phyloP scores from a whole-genome alignment of 2,329 filamentous ascomycete species.

The Eutypella sp. region DNA sequence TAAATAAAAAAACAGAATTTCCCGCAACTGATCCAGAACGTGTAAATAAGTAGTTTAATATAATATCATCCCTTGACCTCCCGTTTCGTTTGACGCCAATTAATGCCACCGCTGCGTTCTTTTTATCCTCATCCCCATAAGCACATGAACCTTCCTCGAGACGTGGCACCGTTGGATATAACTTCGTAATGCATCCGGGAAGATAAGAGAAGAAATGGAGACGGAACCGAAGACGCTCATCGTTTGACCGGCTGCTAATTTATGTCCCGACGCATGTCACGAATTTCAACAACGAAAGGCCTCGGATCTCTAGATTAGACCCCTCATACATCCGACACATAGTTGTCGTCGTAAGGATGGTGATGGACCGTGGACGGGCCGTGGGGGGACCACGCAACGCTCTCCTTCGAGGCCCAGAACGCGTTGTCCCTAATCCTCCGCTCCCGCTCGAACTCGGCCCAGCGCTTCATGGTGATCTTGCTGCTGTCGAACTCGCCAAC shows the following conservation, averaged over 20 bases:
- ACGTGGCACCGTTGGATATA: no score
- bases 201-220: no score
- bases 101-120: not conserved
- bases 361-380: constrained; percentile 15
- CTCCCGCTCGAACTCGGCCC: constrained; percentile 87
- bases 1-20: no score
- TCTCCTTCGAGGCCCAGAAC: constrained; percentile 52
- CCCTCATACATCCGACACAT: constrained; percentile 48
- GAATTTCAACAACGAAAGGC: constrained; percentile 1
- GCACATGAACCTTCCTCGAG: no score
- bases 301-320: not conserved
- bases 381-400: constrained; percentile 42
- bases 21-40: no score
- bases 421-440: constrained; percentile 42
- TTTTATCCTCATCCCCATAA: no score
- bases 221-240: no score
- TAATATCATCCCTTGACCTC: no score
- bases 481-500: constrained; percentile 97
- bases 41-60: no score
- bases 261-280: no score
- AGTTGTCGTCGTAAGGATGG: constrained; percentile 51
- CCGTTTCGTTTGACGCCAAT: not conserved
- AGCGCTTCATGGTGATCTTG: constrained; percentile 99
- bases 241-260: no score
- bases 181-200: no score